Evolutionary conservation across 2,329 filamentous ascomycete species (phyloP).

Genomic region (Cladophialophora psammophila): DNA sequence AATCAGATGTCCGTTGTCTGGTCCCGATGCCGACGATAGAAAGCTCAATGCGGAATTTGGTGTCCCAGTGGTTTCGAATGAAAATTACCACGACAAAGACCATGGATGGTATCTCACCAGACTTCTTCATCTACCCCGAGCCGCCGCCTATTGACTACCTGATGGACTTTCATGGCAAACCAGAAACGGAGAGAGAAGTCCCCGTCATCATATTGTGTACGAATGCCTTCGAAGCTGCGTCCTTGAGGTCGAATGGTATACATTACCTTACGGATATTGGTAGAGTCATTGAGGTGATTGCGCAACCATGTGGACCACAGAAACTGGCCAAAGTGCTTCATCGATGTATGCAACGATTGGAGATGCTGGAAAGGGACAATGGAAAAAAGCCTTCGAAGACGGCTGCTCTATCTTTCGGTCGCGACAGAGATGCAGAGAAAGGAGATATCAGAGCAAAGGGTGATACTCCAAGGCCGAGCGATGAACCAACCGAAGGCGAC

Average conservation of each 20-base stretch:
- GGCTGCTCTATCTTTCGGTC: slow-evolving; percentile 21
- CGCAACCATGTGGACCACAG: slow-evolving; percentile 51
- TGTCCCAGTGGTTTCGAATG: slow-evolving; percentile 36
- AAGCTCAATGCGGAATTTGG: slow-evolving; percentile 29
- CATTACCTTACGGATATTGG: slow-evolving; percentile 41
- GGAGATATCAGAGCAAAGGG: background rate
- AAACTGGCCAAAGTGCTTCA: slow-evolving; percentile 50
- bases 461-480: background rate
- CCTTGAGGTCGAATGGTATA: slow-evolving; percentile 42
- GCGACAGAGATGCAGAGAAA: background rate
- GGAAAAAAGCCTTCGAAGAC: slow-evolving; percentile 14
- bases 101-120: slow-evolving; percentile 29
- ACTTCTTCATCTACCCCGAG: slow-evolving; percentile 39
- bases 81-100: slow-evolving; percentile 28
- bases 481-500: background rate
- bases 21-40: slow-evolving; percentile 34
- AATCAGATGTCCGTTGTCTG: slow-evolving; percentile 1
- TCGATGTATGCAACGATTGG: slow-evolving; percentile 37
- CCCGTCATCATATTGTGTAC: slow-evolving; percentile 50
- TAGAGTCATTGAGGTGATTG: slow-evolving; percentile 48
- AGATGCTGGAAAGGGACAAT: slow-evolving; percentile 22
- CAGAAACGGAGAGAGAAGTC: slow-evolving; percentile 41
- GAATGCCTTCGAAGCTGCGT: slow-evolving; percentile 47
- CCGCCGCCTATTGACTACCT: slow-evolving; percentile 47
- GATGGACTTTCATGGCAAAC: slow-evolving; percentile 45